Evolutionary conservation across 345 rosid genomes (phyloP), one percentile per base, ranked within the genome.

Genomic region (Cochlearia excelsa): DNA sequence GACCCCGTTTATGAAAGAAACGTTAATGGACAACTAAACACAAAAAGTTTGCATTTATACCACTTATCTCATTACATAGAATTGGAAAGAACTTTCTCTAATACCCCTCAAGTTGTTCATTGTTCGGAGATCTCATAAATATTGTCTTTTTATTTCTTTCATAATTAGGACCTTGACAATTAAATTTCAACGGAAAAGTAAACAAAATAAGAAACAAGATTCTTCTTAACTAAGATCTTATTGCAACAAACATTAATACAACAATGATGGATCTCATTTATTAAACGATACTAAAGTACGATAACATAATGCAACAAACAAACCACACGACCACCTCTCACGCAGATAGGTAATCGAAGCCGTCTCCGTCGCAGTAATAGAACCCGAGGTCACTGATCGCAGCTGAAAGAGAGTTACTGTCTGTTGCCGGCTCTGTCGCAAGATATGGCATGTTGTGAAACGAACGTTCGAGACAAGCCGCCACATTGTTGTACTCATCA

Each of bases 391-490:
- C 81, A 54, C 57, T 84, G 55, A 84, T 68, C 26, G 83, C 96
- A 8, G 84, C 92, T 51, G 87, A 74, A 69, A 84, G 67, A n/a
- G 88, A 82, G 68, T 95, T 84, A 41, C 68, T 48, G 6, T 23
- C 11, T 1, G 96, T 71, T 31, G 83, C 74, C 30, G 51, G 53
- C 52, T 60, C 76, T 0, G 71, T 54, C 6, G 42, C 71, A 1
- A 93, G 84, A 71, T 93, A 93, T 8, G 99, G 97, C 96, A 90
- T 93, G 84, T 78, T 90, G 58, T 77, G 81, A 74, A 93, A 93
- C 46, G 82, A 84, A 11, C 53, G 80, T 27, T 90, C 95, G 9
- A 93, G 79, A 67, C 77, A 68, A 73, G 71, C 71, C 7, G 83
- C 85, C 8, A 92, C 61, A 54, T 78, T 73, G 67, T 61, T 54